phyloP scores from a whole-genome alignment of 495 filamentous ascomycete genomes.

The Rusavskia elegans region DNA sequence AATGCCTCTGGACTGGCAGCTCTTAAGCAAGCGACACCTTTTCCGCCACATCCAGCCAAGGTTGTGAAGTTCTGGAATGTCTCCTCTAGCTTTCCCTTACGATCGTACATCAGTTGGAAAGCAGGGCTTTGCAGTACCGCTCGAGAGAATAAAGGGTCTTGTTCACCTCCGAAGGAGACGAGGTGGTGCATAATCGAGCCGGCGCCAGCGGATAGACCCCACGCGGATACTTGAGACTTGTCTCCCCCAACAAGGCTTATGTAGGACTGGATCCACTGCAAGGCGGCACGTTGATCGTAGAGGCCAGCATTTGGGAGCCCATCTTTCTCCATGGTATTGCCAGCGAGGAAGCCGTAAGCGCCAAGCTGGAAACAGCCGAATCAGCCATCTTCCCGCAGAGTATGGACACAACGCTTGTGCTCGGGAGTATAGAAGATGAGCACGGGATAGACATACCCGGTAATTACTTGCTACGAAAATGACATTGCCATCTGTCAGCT shows the following conservation, averaged over 20 bases:
- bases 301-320: neutral
- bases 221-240: neutral
- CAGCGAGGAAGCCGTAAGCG: slow-evolving; percentile 44
- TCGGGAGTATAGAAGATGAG: neutral
- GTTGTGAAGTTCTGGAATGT: too few relatives aligned
- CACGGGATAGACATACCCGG: slow-evolving; percentile 20
- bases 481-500: slow-evolving; percentile 22
- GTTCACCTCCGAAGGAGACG: neutral
- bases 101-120: neutral
- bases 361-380: slow-evolving; percentile 23
- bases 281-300: neutral
- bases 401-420: neutral
- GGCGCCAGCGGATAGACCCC: neutral
- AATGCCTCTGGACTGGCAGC: too few relatives aligned
- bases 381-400: neutral
- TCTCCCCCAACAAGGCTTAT: neutral
- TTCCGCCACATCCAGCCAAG: too few relatives aligned
- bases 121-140: neutral
- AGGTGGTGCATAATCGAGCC: neutral
- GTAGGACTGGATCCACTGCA: neutral
- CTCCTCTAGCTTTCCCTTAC: too few relatives aligned
- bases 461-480: slow-evolving; percentile 48
- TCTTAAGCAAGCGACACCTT: too few relatives aligned
- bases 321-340: neutral
- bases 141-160: neutral